phyloP scores from a whole-genome alignment of 139 green algal species.

The Zygnema circumcarinatum region DNA sequence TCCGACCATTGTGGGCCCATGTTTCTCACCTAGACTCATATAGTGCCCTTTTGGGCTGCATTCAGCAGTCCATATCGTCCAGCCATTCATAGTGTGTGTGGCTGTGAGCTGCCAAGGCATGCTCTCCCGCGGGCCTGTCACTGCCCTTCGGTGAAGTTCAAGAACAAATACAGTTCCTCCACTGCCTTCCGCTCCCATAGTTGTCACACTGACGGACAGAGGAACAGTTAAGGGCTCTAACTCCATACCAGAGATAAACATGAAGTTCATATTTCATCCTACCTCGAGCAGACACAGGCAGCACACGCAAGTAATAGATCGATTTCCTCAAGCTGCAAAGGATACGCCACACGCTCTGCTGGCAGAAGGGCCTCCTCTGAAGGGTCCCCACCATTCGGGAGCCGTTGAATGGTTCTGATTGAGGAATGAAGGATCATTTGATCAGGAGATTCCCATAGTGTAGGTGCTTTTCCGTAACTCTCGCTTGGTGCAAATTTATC shows the following conservation, averaged over 20 bases:
- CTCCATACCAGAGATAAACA: no score
- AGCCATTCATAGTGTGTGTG: slow-evolving; percentile 7
- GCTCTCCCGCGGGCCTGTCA: neutral
- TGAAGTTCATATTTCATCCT: no score
- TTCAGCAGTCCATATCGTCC: slow-evolving; percentile 18
- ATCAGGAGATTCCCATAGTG: neutral
- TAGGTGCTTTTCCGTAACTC: neutral
- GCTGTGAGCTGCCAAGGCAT: slow-evolving; percentile 3
- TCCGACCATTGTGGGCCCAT: no score
- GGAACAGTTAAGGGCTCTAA: no score
- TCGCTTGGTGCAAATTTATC: neutral
- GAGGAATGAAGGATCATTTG: neutral
- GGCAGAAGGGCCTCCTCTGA: neutral
- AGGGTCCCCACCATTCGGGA: neutral
- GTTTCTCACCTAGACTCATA: no score
- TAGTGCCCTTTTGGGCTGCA: neutral
- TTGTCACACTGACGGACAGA: slow-evolving; percentile 9
- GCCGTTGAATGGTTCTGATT: neutral
- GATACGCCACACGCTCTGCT: neutral
- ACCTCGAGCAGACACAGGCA: no score
- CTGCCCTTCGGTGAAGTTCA: neutral
- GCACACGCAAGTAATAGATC: no score
- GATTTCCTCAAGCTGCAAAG: neutral
- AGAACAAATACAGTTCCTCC: slow-evolving; percentile 11
- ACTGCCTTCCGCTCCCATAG: neutral